phyloP scores from a whole-genome alignment of 768 basidiomycete genomes.

The Pisolithus orientalis region DNA sequence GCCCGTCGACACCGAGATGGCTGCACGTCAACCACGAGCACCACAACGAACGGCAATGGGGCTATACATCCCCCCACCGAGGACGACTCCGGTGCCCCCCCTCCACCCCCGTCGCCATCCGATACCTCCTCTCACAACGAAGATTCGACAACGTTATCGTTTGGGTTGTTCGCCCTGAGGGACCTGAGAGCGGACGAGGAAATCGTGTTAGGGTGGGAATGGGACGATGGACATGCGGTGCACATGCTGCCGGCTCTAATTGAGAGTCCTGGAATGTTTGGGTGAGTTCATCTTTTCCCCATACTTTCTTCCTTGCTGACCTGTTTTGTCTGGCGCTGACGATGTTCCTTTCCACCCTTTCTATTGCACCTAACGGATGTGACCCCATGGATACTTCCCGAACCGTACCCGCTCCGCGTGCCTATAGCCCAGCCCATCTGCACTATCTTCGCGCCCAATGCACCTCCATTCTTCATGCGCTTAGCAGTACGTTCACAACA shows the following conservation, averaged over 20 bases:
- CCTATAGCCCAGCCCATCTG: constrained; percentile 39
- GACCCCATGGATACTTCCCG: too few species aligned
- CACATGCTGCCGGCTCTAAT: constrained; percentile 71
- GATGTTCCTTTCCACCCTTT: neutral
- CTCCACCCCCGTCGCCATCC: neutral
- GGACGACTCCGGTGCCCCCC: too few species aligned
- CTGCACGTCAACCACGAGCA: too few species aligned
- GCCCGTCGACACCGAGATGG: neutral
- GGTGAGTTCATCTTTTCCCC: constrained; percentile 37
- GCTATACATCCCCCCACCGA: too few species aligned
- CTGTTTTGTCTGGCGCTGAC: too few species aligned
- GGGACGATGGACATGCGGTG: constrained; percentile 88
- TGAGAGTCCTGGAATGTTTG: constrained; percentile 47
- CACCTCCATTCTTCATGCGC: constrained; percentile 62
- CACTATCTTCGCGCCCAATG: constrained; percentile 57
- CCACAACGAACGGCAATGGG: too few species aligned
- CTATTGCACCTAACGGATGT: constrained; percentile 4
- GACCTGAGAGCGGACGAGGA: constrained; percentile 79
- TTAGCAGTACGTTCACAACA: constrained; percentile 65
- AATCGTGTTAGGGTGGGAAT: constrained; percentile 90
- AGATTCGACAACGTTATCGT: constrained; percentile 42
- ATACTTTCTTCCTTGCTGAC: neutral
- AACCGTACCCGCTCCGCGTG: neutral
- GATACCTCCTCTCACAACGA: constrained; percentile 17
- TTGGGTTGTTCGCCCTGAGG: constrained; percentile 75